phyloP scores from a whole-genome alignment of 148 eudicot genomes.

The Talinum fruticosum region DNA sequence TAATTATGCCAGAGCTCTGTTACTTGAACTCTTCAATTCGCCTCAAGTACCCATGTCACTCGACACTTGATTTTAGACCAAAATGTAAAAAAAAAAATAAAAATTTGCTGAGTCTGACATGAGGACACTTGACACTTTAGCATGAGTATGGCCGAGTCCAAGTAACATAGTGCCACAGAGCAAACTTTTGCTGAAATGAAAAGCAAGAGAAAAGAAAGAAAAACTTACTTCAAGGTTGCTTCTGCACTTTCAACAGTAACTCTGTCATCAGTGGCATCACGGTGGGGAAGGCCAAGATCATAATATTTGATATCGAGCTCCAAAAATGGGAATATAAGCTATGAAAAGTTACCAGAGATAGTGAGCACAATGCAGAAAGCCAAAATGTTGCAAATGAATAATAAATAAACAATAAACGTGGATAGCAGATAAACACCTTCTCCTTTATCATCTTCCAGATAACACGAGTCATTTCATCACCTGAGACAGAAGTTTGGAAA shows the following conservation, averaged over 20 bases:
- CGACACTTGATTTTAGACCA: too few species aligned
- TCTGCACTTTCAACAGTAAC: conserved; percentile 56
- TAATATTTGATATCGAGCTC: conserved; percentile 46
- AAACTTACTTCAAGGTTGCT: conserved; percentile 47
- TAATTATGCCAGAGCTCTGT: background rate
- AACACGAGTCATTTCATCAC: conserved; percentile 57
- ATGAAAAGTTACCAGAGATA: conserved; percentile 13
- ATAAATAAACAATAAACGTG: background rate
- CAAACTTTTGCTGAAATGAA: background rate
- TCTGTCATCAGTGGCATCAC: conserved; percentile 53
- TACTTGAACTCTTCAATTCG: too few species aligned
- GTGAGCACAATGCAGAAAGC: background rate
- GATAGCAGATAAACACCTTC: conserved; percentile 30
- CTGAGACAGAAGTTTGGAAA: conserved; percentile 19
- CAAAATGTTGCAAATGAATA: background rate
- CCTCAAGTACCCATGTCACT: too few species aligned
- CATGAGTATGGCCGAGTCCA: too few species aligned
- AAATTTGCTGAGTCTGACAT: too few species aligned
- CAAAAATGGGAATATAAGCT: conserved; percentile 44
- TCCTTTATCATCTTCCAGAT: conserved; percentile 49
- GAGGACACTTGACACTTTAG: too few species aligned
- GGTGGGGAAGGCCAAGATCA: conserved; percentile 53
- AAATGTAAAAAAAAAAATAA: too few species aligned
- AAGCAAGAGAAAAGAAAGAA: background rate
- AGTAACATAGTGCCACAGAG: too few species aligned